phyloP scores from a whole-genome alignment of 805 yeast species.

The Schizosaccharomyces lindneri region DNA sequence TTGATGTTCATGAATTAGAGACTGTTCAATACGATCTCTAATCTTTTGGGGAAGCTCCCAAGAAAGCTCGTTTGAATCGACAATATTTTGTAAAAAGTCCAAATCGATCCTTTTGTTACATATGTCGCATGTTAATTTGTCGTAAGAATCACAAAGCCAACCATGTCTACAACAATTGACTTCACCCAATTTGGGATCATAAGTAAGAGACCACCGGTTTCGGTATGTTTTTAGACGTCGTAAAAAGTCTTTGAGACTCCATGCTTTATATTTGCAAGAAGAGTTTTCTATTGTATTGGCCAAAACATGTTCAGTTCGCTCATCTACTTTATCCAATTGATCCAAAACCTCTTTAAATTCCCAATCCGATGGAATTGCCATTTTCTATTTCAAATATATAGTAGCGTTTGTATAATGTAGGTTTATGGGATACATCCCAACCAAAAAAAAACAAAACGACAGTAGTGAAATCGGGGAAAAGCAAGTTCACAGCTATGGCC shows the following conservation, averaged over 20 bases:
- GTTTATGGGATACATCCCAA: no score
- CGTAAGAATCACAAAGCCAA: not conserved
- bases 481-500: no score
- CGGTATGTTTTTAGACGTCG: not conserved
- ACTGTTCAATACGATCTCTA: not conserved
- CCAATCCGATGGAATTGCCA: not conserved
- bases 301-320: not conserved
- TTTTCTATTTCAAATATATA: not conserved
- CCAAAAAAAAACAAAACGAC: no score
- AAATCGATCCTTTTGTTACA: not conserved
- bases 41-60: not conserved
- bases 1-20: not conserved
- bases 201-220: not conserved
- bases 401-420: no score
- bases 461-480: no score
- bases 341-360: not conserved
- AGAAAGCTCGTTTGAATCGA: not conserved
- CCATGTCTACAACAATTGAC: not conserved
- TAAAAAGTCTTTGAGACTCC: not conserved
- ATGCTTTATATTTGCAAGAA: not conserved
- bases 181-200: not conserved
- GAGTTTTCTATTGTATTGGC: not conserved
- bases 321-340: not conserved
- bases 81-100: not conserved
- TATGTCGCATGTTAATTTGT: not conserved